phyloP scores from a whole-genome alignment of 1,284 basidiomycete species.

The Rhodotorula sp. region DNA sequence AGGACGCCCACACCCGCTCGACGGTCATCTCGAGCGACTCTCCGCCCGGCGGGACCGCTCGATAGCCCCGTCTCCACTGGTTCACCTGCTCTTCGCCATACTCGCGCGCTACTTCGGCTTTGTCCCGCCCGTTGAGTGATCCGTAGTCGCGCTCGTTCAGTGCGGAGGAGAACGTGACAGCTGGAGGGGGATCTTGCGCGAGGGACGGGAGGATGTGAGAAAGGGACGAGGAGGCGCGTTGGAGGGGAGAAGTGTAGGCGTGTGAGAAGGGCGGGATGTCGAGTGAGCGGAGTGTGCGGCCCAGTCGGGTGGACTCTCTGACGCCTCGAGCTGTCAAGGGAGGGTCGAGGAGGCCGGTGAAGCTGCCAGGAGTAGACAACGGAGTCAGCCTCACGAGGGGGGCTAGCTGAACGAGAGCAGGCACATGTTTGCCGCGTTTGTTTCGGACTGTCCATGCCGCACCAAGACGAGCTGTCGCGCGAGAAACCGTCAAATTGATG shows the following conservation, averaged over 20 bases:
- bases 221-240: slow-evolving; percentile 9
- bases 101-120: slow-evolving; percentile 2
- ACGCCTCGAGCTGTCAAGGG: slow-evolving; percentile 9
- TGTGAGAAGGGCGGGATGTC: not conserved
- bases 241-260: slow-evolving; percentile 22
- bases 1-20: slow-evolving; percentile 14
- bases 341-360: slow-evolving; percentile 21
- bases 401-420: not conserved
- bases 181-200: not conserved
- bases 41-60: slow-evolving; percentile 9
- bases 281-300: not conserved
- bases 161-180: not conserved
- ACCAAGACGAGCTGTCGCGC: slow-evolving; percentile 12
- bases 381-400: not conserved
- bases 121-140: slow-evolving; percentile 17
- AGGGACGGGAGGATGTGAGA: slow-evolving; percentile 6
- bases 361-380: not conserved
- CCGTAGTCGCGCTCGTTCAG: slow-evolving; percentile 29
- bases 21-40: slow-evolving; percentile 10
- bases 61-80: slow-evolving; percentile 13
- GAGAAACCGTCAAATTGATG: not conserved
- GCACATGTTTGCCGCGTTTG: slow-evolving; percentile 17
- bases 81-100: slow-evolving; percentile 18
- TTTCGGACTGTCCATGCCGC: slow-evolving; percentile 16
- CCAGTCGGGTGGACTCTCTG: not conserved